Evolutionary conservation across 1,284 basidiomycete genomes (phyloP).

Genomic region (Sanghuangporus sanghuang): DNA sequence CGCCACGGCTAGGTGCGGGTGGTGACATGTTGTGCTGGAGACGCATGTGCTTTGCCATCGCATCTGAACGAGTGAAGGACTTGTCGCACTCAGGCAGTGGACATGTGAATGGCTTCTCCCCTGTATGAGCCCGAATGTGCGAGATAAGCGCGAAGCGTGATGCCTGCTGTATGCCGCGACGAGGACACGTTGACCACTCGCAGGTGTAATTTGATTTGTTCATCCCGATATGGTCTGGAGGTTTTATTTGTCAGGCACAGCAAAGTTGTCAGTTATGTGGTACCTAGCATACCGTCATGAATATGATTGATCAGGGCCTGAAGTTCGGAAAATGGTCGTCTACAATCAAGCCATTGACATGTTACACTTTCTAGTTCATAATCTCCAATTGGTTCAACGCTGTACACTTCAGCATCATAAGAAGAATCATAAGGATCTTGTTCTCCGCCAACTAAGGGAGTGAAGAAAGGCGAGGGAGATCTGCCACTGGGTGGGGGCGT

Average conservation of each 20-base stretch:
- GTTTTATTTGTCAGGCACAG: constrained; percentile 3
- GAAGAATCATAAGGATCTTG: constrained; percentile 14
- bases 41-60: constrained; percentile 87
- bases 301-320: constrained; percentile 74
- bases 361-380: constrained; percentile 43
- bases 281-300: constrained; percentile 53
- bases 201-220: constrained; percentile 85
- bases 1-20: constrained; percentile 65
- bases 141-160: constrained; percentile 84
- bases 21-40: constrained; percentile 78
- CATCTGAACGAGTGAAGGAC: constrained; percentile 88
- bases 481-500: constrained; percentile 6
- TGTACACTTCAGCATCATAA: constrained; percentile 10
- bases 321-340: constrained; percentile 62
- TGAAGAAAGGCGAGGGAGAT: constrained; percentile 15
- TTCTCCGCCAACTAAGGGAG: not conserved
- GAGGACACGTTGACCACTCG: constrained; percentile 80
- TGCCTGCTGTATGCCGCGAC: constrained; percentile 77
- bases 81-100: constrained; percentile 88
- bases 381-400: constrained; percentile 3
- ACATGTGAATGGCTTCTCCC: constrained; percentile 90
- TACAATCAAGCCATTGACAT: constrained; percentile 79
- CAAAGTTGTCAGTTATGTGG: not conserved
- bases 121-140: constrained; percentile 86
- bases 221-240: constrained; percentile 73